phyloP scores from a whole-genome alignment of 2,329 filamentous ascomycete genomes.

The Hypoxylon sp. region DNA sequence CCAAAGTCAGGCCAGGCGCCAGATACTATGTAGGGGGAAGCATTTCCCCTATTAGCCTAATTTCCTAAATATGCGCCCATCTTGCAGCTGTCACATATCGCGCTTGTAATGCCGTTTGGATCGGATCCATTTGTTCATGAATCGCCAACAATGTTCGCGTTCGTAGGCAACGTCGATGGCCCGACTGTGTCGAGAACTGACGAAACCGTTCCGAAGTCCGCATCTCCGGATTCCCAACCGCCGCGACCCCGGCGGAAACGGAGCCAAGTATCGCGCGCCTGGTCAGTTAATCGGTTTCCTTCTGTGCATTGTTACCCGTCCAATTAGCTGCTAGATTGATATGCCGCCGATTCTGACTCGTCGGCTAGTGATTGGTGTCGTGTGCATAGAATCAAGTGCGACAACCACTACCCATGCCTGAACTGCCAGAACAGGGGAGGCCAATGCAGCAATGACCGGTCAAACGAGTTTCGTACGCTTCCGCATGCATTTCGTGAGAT shows the following conservation, averaged over 20 bases:
- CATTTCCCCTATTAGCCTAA: background rate
- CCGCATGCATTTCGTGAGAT: conserved; percentile 51
- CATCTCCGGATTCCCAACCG: conserved; percentile 20
- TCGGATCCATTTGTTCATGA: background rate
- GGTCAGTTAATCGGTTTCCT: conserved; percentile 14
- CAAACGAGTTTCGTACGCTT: conserved; percentile 48
- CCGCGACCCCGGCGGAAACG: conserved; percentile 34
- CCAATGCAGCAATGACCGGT: conserved; percentile 51
- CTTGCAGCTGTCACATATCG: background rate
- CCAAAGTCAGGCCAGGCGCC: too few species aligned
- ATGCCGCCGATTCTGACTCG: conserved; percentile 17
- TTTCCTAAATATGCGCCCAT: background rate
- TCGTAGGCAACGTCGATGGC: conserved; percentile 4
- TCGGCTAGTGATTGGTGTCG: conserved; percentile 56
- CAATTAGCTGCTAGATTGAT: background rate
- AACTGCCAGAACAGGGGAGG: conserved; percentile 54
- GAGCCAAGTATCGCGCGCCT: conserved; percentile 33
- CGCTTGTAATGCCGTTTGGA: background rate
- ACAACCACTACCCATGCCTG: conserved; percentile 53
- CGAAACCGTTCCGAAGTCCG: conserved; percentile 19
- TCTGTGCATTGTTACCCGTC: background rate
- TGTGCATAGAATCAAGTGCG: conserved; percentile 57
- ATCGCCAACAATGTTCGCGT: conserved; percentile 25
- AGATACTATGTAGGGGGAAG: too few species aligned
- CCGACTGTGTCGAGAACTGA: conserved; percentile 8